Evolutionary conservation across 2,329 filamentous ascomycete genomes (phyloP).

Genomic region (Biscogniauxia marginata): DNA sequence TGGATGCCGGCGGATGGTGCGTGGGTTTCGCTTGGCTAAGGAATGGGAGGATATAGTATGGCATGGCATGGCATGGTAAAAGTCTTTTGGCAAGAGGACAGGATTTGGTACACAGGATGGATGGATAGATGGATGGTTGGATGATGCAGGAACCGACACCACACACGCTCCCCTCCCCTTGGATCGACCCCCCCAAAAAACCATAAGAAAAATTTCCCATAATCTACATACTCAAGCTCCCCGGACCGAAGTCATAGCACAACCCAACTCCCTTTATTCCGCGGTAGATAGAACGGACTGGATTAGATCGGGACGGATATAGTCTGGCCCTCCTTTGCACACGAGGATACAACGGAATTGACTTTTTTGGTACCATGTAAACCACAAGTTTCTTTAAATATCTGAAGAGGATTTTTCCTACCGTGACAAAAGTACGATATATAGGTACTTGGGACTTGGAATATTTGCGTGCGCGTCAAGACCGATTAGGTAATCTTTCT

Average conservation of each 20-base stretch:
- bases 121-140: not conserved
- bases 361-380: not conserved
- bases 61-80: not conserved
- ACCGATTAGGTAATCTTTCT: no score
- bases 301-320: not conserved
- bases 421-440: no score
- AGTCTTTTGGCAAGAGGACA: no score
- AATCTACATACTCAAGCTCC: not conserved
- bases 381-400: not conserved
- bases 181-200: not conserved
- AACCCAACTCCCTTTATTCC: not conserved
- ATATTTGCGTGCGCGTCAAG: no score
- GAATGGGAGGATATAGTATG: no score
- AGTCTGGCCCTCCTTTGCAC: not conserved
- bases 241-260: not conserved
- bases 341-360: not conserved
- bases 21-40: not conserved
- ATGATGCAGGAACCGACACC: not conserved
- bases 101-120: not conserved
- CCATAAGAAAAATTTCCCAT: not conserved
- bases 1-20: not conserved
- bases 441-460: no score
- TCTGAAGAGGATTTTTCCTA: no score
- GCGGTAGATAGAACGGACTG: not conserved
- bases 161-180: not conserved